These are phyloP conservation scores for Barnettozyma pratensis DNA, from an alignment of 805 yeast species.

Conservation along the genomic window DNA sequence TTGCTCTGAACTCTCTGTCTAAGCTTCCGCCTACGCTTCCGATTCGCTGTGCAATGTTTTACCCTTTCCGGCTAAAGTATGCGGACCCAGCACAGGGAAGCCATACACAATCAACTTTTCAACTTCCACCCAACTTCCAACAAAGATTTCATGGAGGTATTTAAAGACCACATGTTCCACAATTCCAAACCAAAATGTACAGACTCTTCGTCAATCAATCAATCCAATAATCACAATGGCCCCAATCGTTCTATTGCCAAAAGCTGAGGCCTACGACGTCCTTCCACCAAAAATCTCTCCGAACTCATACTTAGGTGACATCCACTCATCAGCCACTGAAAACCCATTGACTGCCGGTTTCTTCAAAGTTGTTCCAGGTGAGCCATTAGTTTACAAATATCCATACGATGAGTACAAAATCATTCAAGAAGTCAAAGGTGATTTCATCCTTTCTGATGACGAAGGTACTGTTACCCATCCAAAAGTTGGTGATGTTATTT, in stretches of 20 bases:
- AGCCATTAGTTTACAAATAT: constrained; percentile 59
- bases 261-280: constrained; percentile 46
- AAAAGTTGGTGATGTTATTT: constrained; percentile 62
- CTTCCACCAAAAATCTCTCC: constrained; percentile 59
- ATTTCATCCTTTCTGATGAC: constrained; percentile 57
- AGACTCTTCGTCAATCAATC: neutral
- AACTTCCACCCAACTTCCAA: too few relatives aligned
- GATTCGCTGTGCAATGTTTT: neutral
- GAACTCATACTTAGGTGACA: constrained; percentile 65
- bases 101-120: too few relatives aligned
- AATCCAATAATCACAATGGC: constrained; percentile 1
- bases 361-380: constrained; percentile 65
- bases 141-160: neutral
- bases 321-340: constrained; percentile 52
- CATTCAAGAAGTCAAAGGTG: constrained; percentile 62
- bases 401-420: constrained; percentile 64
- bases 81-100: too few relatives aligned
- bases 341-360: constrained; percentile 61
- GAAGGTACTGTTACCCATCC: constrained; percentile 54
- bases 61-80: neutral
- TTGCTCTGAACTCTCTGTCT: too few relatives aligned
- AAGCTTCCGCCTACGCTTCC: neutral
- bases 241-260: constrained; percentile 36
- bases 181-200: neutral
- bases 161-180: neutral